Evolutionary conservation across 768 basidiomycete species (phyloP), one percentile per base, ranked within the genome.

Genomic region (Suillus alpinus): DNA sequence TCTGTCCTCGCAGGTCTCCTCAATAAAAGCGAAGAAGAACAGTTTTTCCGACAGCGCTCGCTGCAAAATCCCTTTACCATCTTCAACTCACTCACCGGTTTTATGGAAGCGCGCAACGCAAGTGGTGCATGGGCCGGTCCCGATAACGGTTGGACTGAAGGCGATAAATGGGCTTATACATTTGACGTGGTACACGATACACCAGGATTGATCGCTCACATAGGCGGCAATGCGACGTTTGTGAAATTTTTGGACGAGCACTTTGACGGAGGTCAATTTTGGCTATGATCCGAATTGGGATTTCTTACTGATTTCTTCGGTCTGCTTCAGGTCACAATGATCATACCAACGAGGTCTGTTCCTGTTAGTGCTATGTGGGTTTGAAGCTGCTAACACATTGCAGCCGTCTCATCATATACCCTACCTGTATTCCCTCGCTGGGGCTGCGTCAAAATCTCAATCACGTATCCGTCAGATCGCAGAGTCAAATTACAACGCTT

Each of bases 381-480:
- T 6, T 14, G 7, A 5, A 18, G 16, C 34, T 56, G 34, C 59
- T 71, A 41, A 71, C 13, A 6, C 36, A n/a, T 29, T 43, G 26
- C 60, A 91, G 88, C 91, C 92, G 0, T 91, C 89, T 0, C 92
- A 93, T 63, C 91, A 93, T 69, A 92, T 93, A 46, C 91, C 92
- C 0, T 94, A 93, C 69, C 77, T 93, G 40, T 94, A 94, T 66
- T 77, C 88, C 0, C 74, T 92, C 1, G 88, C 88, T 0, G 87
- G 85, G 2, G 86, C 88, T 0, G 84, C 91, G 0, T 85, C 81
- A 37, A 88, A 85, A 67, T 81, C 88, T 0, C 91, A 92, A 71
- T 81, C 83, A 59, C 83, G 83, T n/a, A 81, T 92, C 6, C 83
- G 88, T 14, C 77, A 85, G 62, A 86, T 94, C 41, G 89, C 89